These are phyloP conservation scores for Mycosarcoma mackinlayi DNA, from an alignment of 1,284 basidiomycete genomes.

Conservation along the genomic window DNA sequence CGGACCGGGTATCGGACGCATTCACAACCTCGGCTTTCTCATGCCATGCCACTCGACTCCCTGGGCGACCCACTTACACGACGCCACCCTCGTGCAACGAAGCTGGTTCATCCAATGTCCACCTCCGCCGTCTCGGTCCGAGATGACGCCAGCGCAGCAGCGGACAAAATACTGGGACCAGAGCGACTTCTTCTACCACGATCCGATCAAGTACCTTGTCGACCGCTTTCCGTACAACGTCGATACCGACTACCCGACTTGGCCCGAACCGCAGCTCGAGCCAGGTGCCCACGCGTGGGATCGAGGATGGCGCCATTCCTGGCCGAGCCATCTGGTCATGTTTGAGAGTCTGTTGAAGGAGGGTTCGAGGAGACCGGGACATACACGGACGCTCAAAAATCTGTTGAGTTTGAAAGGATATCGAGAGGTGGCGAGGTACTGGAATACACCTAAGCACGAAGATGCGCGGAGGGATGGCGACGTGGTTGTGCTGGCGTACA, in stretches of 20 bases:
- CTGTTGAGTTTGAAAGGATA: conserved; percentile 77
- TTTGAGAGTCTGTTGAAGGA: conserved; percentile 78
- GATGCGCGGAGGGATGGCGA: conserved; percentile 79
- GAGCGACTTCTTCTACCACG: conserved; percentile 82
- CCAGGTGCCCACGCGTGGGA: conserved; percentile 24
- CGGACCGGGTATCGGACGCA: conserved; percentile 37
- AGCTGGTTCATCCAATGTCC: conserved; percentile 60
- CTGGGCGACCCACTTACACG: conserved; percentile 88
- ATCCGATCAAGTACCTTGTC: conserved; percentile 77
- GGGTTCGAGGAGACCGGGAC: conserved; percentile 37
- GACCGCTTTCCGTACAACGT: conserved; percentile 77
- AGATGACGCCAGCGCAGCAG: conserved; percentile 14
- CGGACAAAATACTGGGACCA: conserved; percentile 79
- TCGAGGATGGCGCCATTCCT: conserved; percentile 75
- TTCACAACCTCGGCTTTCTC: conserved; percentile 79
- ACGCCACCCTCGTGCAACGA: conserved; percentile 20
- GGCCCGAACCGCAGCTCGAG: conserved; percentile 1
- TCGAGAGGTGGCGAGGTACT: conserved; percentile 74
- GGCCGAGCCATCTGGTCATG: conserved; percentile 82
- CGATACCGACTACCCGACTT: conserved; percentile 74
- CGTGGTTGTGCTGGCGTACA: conserved; percentile 76
- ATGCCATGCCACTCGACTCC: conserved; percentile 99
- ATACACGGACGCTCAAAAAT: conserved; percentile 69
- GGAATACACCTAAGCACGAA: conserved; percentile 81
- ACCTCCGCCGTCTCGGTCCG: conserved; percentile 20